Evolutionary conservation across 2,329 filamentous ascomycete species (phyloP).

Genomic region (Aspergillus chevalieri): DNA sequence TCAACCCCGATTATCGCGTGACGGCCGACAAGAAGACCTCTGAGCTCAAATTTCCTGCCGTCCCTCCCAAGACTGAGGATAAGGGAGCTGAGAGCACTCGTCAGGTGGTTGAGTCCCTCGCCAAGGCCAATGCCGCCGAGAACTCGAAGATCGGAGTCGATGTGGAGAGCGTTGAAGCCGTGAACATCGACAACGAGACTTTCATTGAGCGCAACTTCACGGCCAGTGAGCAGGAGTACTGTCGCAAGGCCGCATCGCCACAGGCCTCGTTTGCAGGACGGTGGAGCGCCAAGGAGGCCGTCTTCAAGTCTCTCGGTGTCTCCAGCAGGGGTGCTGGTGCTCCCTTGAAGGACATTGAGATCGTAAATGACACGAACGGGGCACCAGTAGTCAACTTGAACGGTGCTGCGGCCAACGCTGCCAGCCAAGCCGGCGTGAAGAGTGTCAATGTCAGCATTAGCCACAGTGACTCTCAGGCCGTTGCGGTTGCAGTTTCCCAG

Average conservation of each 20-base stretch:
- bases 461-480: conserved; percentile 88
- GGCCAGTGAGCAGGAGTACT: conserved; percentile 74
- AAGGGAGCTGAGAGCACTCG: conserved; percentile 58
- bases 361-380: conserved; percentile 71
- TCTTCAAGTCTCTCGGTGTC: conserved; percentile 95
- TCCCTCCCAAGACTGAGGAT: conserved; percentile 60
- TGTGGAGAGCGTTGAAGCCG: conserved; percentile 77
- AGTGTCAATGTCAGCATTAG: conserved; percentile 89
- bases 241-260: conserved; percentile 68
- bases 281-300: conserved; percentile 96
- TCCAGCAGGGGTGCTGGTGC: conserved; percentile 81
- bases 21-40: conserved; percentile 78
- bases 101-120: conserved; percentile 70
- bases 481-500: conserved; percentile 83
- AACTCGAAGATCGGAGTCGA: conserved; percentile 87
- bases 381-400: conserved; percentile 78
- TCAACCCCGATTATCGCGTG: conserved; percentile 90
- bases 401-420: conserved; percentile 74
- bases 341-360: conserved; percentile 89
- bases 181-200: conserved; percentile 90
- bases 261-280: conserved; percentile 89
- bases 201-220: conserved; percentile 97
- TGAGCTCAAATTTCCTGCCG: conserved; percentile 64
- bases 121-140: conserved; percentile 54
- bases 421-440: conserved; percentile 81